These are phyloP conservation scores for Trichophyton schoenleinii DNA, from an alignment of 2,329 filamentous ascomycete genomes.

Conservation along the genomic window DNA sequence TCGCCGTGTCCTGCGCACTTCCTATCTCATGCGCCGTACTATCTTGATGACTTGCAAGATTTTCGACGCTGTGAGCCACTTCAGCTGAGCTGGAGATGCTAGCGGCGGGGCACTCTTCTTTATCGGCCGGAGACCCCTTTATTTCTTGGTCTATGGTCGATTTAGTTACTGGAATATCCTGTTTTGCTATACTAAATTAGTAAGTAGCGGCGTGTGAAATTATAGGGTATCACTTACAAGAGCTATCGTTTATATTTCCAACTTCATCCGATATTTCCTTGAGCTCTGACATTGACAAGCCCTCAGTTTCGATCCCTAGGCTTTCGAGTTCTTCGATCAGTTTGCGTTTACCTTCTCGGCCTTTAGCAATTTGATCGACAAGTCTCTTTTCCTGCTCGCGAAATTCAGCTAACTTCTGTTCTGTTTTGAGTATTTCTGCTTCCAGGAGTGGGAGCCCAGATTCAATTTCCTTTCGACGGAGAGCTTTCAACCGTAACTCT, in stretches of 20 bases:
- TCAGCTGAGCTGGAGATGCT: not conserved
- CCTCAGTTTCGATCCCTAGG: slow-evolving; percentile 38
- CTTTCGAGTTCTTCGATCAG: slow-evolving; percentile 38
- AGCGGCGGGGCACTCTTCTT: not conserved
- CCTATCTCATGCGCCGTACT: not conserved
- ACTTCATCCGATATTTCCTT: not conserved
- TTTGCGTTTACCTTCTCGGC: slow-evolving; percentile 30
- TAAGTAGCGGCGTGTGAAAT: not conserved
- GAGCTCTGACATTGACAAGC: slow-evolving; percentile 19
- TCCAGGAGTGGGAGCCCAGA: slow-evolving; percentile 36
- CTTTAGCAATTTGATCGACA: slow-evolving; percentile 35
- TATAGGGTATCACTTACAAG: not conserved
- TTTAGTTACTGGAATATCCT: not conserved
- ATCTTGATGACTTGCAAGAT: not conserved
- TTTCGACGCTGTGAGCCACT: not conserved
- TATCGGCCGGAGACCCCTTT: not conserved
- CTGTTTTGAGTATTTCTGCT: slow-evolving; percentile 31
- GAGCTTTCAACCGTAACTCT: slow-evolving; percentile 26
- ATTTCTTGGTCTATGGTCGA: not conserved
- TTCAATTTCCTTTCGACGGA: slow-evolving; percentile 38
- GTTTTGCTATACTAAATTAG: not conserved
- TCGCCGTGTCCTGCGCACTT: not conserved
- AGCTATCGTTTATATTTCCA: not conserved
- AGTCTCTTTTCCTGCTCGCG: slow-evolving; percentile 29
- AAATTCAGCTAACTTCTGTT: slow-evolving; percentile 22